phyloP scores from a whole-genome alignment of 192 early-diverging fungal species.

The Backusella circina region DNA sequence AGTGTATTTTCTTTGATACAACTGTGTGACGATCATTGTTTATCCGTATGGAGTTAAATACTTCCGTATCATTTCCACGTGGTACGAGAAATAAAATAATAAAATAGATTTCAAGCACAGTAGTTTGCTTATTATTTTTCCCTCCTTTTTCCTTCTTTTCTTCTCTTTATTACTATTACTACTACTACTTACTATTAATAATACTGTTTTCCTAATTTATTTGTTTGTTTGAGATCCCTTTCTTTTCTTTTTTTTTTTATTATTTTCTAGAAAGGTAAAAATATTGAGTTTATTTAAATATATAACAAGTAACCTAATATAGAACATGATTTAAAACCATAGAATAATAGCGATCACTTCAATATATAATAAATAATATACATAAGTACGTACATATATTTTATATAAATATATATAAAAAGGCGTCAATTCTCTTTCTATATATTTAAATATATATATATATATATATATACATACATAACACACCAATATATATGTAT shows the following conservation, averaged over 20 bases:
- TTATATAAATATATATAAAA: no score
- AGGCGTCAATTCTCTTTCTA: no score
- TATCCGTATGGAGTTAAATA: not conserved
- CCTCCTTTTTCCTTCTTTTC: not conserved
- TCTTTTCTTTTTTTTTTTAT: not conserved
- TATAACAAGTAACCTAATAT: not conserved
- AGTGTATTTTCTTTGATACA: not conserved
- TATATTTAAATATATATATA: not conserved
- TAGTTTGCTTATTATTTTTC: not conserved
- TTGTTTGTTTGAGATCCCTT: not conserved
- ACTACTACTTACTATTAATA: not conserved
- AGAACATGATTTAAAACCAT: not conserved
- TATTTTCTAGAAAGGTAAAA: not conserved
- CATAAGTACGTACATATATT: not conserved
- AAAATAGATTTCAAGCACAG: not conserved
- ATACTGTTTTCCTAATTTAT: not conserved
- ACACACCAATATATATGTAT: not conserved
- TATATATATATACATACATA: not conserved
- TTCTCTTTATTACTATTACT: not conserved
- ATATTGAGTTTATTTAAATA: not conserved
- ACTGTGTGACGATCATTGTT: not conserved
- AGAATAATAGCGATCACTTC: not conserved
- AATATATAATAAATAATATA: not conserved
- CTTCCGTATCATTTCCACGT: not conserved
- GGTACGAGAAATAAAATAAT: slow-evolving; percentile 9